These are phyloP conservation scores for Suillus bovinus DNA, from an alignment of 768 basidiomycete genomes.

Conservation along the genomic window DNA sequence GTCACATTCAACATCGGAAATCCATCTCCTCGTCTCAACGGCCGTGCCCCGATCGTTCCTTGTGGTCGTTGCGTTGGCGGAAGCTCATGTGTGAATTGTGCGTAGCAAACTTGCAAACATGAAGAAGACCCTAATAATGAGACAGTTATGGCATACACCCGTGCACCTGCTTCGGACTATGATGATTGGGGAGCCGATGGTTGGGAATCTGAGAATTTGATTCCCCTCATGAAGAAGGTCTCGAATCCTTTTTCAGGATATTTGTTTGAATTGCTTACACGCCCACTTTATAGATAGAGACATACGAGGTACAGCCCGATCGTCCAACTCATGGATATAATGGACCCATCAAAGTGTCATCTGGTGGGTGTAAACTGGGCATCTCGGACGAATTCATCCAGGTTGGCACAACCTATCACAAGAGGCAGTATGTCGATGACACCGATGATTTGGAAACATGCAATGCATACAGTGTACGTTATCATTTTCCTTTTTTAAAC, in stretches of 20 bases:
- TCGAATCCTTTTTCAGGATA: background rate
- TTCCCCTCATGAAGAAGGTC: conserved; percentile 29
- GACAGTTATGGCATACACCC: conserved; percentile 52
- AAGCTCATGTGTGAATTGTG: conserved; percentile 51
- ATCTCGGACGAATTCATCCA: conserved; percentile 48
- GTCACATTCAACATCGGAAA: conserved; percentile 19
- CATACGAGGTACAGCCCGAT: conserved; percentile 20
- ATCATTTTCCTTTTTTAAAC: background rate
- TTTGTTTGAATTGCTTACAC: background rate
- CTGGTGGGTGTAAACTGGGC: conserved; percentile 35
- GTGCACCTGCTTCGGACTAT: conserved; percentile 59
- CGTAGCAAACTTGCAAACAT: conserved; percentile 16
- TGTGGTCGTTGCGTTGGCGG: conserved; percentile 31
- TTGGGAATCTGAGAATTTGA: conserved; percentile 28
- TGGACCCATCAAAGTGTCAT: conserved; percentile 26
- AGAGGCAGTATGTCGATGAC: conserved; percentile 45
- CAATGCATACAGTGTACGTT: conserved; percentile 48
- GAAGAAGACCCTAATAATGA: background rate
- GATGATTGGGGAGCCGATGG: conserved; percentile 31
- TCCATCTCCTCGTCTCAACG: conserved; percentile 17
- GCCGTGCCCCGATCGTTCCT: conserved; percentile 18
- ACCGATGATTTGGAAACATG: conserved; percentile 44
- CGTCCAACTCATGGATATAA: conserved; percentile 23
- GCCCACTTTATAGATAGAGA: conserved; percentile 18
- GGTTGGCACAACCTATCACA: conserved; percentile 47